These are phyloP conservation scores for Solanum bulbocastanum DNA, from an alignment of 257 asterid genomes.

Conservation along the genomic window DNA sequence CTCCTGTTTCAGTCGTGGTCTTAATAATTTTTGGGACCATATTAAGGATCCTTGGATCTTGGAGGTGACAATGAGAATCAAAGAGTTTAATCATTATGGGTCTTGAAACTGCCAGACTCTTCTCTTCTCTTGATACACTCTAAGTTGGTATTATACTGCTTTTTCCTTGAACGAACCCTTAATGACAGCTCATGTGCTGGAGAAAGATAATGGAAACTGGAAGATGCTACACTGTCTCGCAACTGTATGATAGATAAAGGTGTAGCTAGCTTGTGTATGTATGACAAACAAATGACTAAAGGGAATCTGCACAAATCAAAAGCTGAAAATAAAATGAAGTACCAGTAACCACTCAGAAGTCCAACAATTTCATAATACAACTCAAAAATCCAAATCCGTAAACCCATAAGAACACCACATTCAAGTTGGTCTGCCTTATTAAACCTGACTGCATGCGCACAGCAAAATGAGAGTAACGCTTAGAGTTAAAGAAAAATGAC, in stretches of 20 bases:
- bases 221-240: neutral
- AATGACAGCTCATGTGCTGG: neutral
- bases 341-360: neutral
- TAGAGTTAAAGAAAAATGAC: neutral
- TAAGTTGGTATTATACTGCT: neutral
- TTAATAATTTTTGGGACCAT: constrained; percentile 48
- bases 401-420: neutral
- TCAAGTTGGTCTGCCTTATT: neutral
- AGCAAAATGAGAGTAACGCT: neutral
- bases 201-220: neutral
- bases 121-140: neutral
- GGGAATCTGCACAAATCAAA: neutral
- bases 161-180: neutral
- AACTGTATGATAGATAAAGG: neutral
- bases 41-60: constrained; percentile 58
- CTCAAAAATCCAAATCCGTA: neutral
- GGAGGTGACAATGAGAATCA: constrained; percentile 94
- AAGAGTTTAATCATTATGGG: constrained; percentile 49
- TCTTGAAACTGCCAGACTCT: neutral
- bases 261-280: neutral
- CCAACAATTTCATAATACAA: neutral
- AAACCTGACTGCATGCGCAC: neutral
- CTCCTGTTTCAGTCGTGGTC: constrained; percentile 59
- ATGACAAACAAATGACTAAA: neutral
- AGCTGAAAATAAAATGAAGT: neutral